Evolutionary conservation across 495 filamentous ascomycete genomes (phyloP), one percentile per base, ranked within the genome.

Genomic region (Amphirosellinia nigrospora): DNA sequence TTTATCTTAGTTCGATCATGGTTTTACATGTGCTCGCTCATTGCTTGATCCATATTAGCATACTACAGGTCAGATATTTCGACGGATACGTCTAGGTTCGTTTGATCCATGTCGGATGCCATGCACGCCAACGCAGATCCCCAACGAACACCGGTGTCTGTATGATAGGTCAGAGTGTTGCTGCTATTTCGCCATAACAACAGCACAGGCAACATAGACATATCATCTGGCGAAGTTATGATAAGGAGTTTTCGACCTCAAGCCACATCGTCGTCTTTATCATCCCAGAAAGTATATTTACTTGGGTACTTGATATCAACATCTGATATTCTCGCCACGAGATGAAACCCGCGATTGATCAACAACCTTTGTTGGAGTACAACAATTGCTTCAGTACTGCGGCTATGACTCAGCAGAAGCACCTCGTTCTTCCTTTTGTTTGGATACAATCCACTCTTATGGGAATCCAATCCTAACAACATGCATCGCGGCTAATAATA

Each of bases 281-380:
- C 58, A 43, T 61, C 41, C 21, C 58, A 26, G 10, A 5, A 28
- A 15, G 36, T 4, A 36, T 9, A 41, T 41, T 41, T 61, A 61
- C 41, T 32, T 41, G 58, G 58, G 36, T 28, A 60, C 21, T 10
- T 6, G 10, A 26, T 36, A 26, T 61, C 36, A n/a, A 7, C 9
- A 61, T 61, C 36, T 36, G 58, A 61, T 32, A 11, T 28, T 26
- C 34, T 7, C 36, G 39, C 26, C 39, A 30, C 36, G 38, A 16
- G 60, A 45, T 63, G 39, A 45, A 45, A 63, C 60, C 32, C 15
- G 60, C 60, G 60, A 45, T 45, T 61, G 58, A 41, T 45, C 60
- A 45, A 63, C 36, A 11, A 63, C 10, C 60, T 28, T 46, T 36
- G 60, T 63, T 16, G 10, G 21, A 43, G 60, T 38, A 46, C 38